A percentile compares a stretch with the other conserved stretches of the same genome.
Evolutionary conservation across 2,329 filamentous ascomycete species (phyloP).

Genomic region (Sphaerulina populicola): DNA sequence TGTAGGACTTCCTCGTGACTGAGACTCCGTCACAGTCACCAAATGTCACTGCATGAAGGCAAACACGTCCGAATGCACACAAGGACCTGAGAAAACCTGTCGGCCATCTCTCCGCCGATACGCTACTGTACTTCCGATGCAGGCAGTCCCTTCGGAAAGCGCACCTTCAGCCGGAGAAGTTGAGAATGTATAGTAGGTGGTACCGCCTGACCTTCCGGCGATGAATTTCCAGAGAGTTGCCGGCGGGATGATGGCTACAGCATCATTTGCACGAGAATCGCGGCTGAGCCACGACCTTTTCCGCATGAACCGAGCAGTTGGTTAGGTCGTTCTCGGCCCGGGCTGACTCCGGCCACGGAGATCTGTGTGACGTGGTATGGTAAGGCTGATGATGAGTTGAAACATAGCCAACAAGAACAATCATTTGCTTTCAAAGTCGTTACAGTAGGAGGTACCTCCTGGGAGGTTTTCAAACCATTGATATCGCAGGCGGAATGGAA

Average conservation of each 20-base stretch:
- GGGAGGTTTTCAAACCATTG: background rate
- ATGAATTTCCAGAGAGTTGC: no score
- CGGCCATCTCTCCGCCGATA: background rate
- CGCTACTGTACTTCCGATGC: no score
- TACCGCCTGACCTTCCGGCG: no score
- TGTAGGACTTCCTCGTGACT: slow-evolving; percentile 21
- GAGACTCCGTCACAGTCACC: background rate
- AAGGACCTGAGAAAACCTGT: background rate
- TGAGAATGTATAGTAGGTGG: no score
- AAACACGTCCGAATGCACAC: background rate
- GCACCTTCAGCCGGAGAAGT: no score
- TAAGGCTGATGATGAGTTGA: background rate
- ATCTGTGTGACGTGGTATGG: background rate
- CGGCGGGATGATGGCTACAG: no score
- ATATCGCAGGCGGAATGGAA: background rate
- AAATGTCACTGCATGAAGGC: background rate
- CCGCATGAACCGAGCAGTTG: background rate
- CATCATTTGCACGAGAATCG: background rate
- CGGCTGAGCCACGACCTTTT: background rate
- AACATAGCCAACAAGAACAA: background rate
- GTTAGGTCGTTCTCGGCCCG: slow-evolving; percentile 7
- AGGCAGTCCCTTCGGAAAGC: no score
- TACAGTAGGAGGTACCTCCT: no score
- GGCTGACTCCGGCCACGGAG: background rate
- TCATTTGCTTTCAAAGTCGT: background rate